Conservation (phyloP, 495 filamentous ascomycete species). For the Pseudoneurospora amorphoporcata region DNA sequence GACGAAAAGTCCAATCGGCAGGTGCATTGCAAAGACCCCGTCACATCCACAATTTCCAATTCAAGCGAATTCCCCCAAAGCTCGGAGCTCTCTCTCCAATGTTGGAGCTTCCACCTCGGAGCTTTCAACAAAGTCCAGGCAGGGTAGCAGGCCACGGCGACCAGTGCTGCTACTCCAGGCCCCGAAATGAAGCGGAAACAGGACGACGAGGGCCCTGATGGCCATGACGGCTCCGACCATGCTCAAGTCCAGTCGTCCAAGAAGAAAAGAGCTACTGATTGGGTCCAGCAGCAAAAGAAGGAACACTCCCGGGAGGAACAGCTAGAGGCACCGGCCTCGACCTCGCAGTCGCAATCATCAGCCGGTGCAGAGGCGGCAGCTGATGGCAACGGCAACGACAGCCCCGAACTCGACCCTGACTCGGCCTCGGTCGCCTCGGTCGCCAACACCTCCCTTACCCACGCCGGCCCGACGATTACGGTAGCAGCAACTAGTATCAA, state of each 20-base stretch:
- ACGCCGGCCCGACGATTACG: constrained; percentile 6
- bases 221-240: not conserved
- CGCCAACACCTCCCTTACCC: constrained; percentile 6
- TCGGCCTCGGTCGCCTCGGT: constrained; percentile 7
- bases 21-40: not conserved
- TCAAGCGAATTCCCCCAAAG: not conserved
- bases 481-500: constrained; percentile 23
- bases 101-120: not conserved
- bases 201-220: constrained; percentile 1
- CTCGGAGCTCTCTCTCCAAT: not conserved
- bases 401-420: constrained; percentile 2
- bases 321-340: not conserved
- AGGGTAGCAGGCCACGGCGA: not conserved
- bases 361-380: not conserved
- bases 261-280: constrained; percentile 4
- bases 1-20: not conserved
- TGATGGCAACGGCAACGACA: not conserved
- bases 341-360: not conserved
- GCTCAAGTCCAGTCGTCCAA: not conserved
- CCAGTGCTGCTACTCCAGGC: not conserved
- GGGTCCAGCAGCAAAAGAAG: not conserved
- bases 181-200: constrained; percentile 6
- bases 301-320: not conserved
- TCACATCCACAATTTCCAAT: not conserved
- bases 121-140: not conserved